phyloP scores from a whole-genome alignment of 176 grass and related monocot genomes.

The Saccharum officinarum region DNA sequence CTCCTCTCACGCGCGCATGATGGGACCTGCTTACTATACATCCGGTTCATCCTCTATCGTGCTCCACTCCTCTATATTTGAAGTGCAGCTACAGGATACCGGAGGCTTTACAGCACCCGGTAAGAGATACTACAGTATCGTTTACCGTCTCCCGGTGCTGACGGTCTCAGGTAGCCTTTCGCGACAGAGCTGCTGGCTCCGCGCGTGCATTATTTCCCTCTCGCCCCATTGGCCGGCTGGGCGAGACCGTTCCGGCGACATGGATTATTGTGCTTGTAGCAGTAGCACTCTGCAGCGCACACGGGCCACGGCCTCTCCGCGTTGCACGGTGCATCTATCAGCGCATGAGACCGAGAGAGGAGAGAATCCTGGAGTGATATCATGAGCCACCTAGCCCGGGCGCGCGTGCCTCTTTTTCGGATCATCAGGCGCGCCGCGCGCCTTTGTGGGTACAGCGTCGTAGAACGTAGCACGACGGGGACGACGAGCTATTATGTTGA shows the following conservation, averaged over 20 bases:
- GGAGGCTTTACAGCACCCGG: too few species aligned
- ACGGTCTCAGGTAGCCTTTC: not conserved
- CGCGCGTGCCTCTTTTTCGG: not conserved
- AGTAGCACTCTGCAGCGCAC: not conserved
- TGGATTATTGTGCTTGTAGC: too few species aligned
- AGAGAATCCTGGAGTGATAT: not conserved
- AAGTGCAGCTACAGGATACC: too few species aligned
- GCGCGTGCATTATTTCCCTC: too few species aligned
- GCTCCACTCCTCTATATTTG: too few species aligned
- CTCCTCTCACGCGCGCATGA: too few species aligned
- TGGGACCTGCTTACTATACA: too few species aligned
- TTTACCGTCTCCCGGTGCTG: too few species aligned
- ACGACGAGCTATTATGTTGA: not conserved
- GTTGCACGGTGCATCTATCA: not conserved
- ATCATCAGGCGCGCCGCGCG: not conserved
- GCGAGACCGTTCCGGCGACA: not conserved
- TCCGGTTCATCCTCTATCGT: too few species aligned
- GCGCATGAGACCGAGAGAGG: not conserved
- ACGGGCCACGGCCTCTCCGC: not conserved
- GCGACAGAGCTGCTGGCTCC: too few species aligned
- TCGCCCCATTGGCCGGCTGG: not conserved
- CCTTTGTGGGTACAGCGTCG: not conserved
- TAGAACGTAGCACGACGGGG: not conserved
- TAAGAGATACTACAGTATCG: too few species aligned
- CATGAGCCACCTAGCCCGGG: not conserved